Base-by-base conservation (phyloP, 768 basidiomycete genomes). In the Amanita pseudoporphyria region DNA sequence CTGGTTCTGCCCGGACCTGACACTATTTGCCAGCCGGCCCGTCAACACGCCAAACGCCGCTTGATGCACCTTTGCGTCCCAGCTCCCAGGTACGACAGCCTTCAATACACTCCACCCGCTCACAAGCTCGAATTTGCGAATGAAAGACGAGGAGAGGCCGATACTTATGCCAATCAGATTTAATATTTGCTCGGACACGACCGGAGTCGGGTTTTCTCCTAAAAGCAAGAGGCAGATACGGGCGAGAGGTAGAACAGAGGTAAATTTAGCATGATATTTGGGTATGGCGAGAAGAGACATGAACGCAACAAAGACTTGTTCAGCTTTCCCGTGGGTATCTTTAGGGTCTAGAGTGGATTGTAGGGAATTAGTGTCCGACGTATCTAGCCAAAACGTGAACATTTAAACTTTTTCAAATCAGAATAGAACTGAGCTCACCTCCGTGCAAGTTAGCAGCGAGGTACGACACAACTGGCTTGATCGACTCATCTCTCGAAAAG, bases 391-490 rank as follows among this genome's bases (percentile, higher is more conserved):
- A 43, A 4, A 7, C 26, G 41, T n/a, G 10, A n/a, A 7, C 32
- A 9, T 31, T 16, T 9, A 45, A 16, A 12, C 6, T 10, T 5
- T 3, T 42, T 22, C 0, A 42, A n/a, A 12, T n/a, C n/a, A n/a
- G n/a, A 28, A 14, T 14, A 42, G 7, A 4, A 13, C 16, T 10
- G 6, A 9, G n/a, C 77, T 49, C 47, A 87, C 87, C 72, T 60
- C 77, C 75, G 53, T 84, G 78, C 10, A 93, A 63, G 59, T 86
- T 85, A 0, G 90, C 87, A 1, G 89, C 87, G 6, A 95, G 67
- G 61, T 88, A 95, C 0, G 90, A 84, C 3, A 91, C 79, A 1
- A 93, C 65, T 0, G 94, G 92, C 59, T 92, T 95, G 57, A 95
- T 84, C 0, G 76, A 71, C 42, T 84, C 82, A 22, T 86, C 84